phyloP scores from a whole-genome alignment of 352 stramenopile genomes.

The Globisporangium emineosum region DNA sequence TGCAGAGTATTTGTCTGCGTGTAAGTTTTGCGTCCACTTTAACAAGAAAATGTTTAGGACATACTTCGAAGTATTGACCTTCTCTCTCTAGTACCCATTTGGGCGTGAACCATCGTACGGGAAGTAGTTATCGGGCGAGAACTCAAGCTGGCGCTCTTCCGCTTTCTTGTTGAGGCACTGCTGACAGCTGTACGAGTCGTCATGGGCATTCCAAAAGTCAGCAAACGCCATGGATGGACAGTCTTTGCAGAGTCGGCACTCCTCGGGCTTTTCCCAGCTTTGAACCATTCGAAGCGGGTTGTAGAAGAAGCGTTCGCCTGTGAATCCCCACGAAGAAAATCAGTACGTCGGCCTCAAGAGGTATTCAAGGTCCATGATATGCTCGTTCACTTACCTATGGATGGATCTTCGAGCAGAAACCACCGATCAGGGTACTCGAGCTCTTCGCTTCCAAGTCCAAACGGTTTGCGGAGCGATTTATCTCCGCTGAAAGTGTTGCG shows the following conservation, averaged over 20 bases:
- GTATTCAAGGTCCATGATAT: neutral
- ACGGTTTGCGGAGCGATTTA: slow-evolving; percentile 42
- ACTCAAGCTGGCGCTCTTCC: slow-evolving; percentile 20
- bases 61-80: slow-evolving; percentile 1
- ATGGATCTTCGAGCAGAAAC: slow-evolving; percentile 46
- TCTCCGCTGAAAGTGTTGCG: slow-evolving; percentile 47
- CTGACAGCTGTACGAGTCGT: slow-evolving; percentile 48
- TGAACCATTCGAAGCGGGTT: slow-evolving; percentile 52
- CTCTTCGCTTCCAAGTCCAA: slow-evolving; percentile 48
- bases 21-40: slow-evolving; percentile 6
- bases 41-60: slow-evolving; percentile 1
- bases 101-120: slow-evolving; percentile 51
- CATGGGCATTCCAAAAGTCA: slow-evolving; percentile 41
- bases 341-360: neutral
- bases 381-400: slow-evolving; percentile 29
- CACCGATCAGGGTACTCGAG: slow-evolving; percentile 57
- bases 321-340: neutral
- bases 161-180: slow-evolving; percentile 29
- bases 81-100: slow-evolving; percentile 16
- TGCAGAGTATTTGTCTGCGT: slow-evolving; percentile 4
- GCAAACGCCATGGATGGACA: slow-evolving; percentile 41
- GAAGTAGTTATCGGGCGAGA: slow-evolving; percentile 28
- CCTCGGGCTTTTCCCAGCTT: slow-evolving; percentile 50
- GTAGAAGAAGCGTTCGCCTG: slow-evolving; percentile 69
- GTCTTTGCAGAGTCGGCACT: slow-evolving; percentile 40